phyloP scores from a whole-genome alignment of 1,139 yeast genomes.

The Candida gigantensis region DNA sequence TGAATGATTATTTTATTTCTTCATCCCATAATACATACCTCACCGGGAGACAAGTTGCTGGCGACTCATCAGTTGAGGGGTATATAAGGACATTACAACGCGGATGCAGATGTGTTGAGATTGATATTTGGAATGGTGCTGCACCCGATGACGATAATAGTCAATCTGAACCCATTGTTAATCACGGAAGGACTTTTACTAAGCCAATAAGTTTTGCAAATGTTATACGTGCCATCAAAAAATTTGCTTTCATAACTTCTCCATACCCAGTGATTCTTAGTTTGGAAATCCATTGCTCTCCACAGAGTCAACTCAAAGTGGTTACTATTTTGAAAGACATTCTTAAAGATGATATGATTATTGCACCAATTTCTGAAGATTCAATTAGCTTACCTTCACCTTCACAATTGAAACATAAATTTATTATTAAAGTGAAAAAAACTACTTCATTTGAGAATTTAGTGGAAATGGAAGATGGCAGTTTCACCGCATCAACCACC shows the following conservation, averaged over 20 bases:
- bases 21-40: conserved; percentile 95
- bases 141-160: conserved; percentile 10
- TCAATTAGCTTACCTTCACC: conserved; percentile 67
- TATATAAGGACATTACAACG: conserved; percentile 85
- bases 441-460: conserved; percentile 32
- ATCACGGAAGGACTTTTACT: conserved; percentile 86
- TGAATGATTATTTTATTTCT: conserved; percentile 84
- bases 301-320: conserved; percentile 61
- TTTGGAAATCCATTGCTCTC: conserved; percentile 77
- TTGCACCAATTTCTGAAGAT: conserved; percentile 35
- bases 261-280: conserved; percentile 88
- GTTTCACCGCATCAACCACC: conserved; percentile 26
- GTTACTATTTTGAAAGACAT: conserved; percentile 51
- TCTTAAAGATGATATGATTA: conserved; percentile 61
- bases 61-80: conserved; percentile 88
- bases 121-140: conserved; percentile 92
- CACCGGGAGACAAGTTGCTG: conserved; percentile 86
- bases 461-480: conserved; percentile 25
- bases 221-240: conserved; percentile 71
- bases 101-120: conserved; percentile 91
- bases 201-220: conserved; percentile 66
- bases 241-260: conserved; percentile 82
- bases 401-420: conserved; percentile 60
- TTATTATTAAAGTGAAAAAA: conserved; percentile 76
- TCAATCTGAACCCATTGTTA: conserved; percentile 70